A percentile compares a stretch with the other conserved stretches of the same genome.
Evolutionary conservation across 352 stramenopile genomes (phyloP).

Genomic region (Phytophthora multivora): DNA sequence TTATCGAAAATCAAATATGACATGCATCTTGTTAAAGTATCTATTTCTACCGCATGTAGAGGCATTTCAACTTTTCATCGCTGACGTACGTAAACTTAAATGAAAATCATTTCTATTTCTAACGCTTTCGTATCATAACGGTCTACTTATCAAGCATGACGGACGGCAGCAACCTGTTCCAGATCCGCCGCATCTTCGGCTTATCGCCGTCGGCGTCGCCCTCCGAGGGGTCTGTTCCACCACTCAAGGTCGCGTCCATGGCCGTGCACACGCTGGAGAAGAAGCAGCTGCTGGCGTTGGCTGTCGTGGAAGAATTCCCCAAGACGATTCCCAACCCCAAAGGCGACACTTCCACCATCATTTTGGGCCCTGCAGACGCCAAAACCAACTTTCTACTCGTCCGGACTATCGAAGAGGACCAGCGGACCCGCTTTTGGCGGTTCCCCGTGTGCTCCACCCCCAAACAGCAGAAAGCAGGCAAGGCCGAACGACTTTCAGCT

Average conservation of each 20-base stretch:
- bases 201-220: constrained; percentile 5
- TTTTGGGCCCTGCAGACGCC: constrained; percentile 20
- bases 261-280: constrained; percentile 72
- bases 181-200: constrained; percentile 73
- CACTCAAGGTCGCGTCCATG: constrained; percentile 58
- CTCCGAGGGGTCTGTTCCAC: constrained; percentile 9
- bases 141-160: constrained; percentile 25
- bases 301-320: constrained; percentile 38
- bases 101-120: constrained; percentile 2
- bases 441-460: constrained; percentile 64
- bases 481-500: constrained; percentile 60
- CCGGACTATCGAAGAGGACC: constrained; percentile 79
- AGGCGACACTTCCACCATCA: not conserved
- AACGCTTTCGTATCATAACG: too few relatives aligned
- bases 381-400: constrained; percentile 67
- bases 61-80: not conserved
- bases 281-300: constrained; percentile 77
- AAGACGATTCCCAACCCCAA: not conserved
- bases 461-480: constrained; percentile 62
- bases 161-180: constrained; percentile 71
- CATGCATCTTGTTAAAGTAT: too few relatives aligned
- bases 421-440: constrained; percentile 68
- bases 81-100: constrained; percentile 28
- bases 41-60: not conserved
- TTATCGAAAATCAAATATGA: not conserved